A percentile compares a stretch with the other conserved stretches of the same genome.
phyloP scores from a whole-genome alignment of 768 basidiomycete species.

The Lactarius psammicola region DNA sequence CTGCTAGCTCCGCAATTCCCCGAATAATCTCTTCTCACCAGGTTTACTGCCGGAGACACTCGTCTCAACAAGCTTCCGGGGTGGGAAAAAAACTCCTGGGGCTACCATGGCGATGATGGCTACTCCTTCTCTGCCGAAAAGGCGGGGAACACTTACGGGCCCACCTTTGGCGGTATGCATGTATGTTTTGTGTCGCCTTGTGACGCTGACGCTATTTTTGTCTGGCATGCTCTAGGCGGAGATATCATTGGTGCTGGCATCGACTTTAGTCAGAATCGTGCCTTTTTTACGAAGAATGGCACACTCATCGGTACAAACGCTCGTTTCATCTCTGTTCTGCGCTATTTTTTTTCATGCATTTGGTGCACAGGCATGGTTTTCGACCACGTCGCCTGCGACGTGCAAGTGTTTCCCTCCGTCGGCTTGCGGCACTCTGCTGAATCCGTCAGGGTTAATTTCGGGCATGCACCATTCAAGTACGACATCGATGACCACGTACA shows the following conservation, averaged over 20 bases:
- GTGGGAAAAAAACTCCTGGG: conserved; percentile 85
- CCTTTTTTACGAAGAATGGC: conserved; percentile 92
- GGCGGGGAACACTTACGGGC: conserved; percentile 70
- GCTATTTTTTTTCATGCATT: conserved; percentile 19
- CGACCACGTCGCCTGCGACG: conserved; percentile 63
- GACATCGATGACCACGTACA: conserved; percentile 88
- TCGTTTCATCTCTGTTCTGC: conserved; percentile 9
- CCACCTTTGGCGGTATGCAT: conserved; percentile 73
- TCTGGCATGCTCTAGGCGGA: conserved; percentile 51
- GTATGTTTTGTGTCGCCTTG: not conserved
- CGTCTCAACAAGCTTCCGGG: conserved; percentile 77
- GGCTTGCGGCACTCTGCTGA: conserved; percentile 83
- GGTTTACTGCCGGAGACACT: conserved; percentile 65
- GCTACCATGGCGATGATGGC: conserved; percentile 91
- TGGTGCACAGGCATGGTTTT: conserved; percentile 57
- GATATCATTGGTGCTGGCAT: conserved; percentile 92
- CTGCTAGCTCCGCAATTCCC: not conserved
- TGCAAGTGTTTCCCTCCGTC: conserved; percentile 80
- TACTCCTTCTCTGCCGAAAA: conserved; percentile 71
- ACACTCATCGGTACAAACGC: conserved; percentile 53
- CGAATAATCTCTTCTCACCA: conserved; percentile 33
- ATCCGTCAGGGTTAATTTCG: conserved; percentile 83
- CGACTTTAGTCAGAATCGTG: conserved; percentile 76
- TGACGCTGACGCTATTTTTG: conserved; percentile 15
- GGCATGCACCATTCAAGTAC: conserved; percentile 78